Evolutionary conservation across 2,329 filamentous ascomycete species (phyloP).

Genomic region (Fusarium algeriense): DNA sequence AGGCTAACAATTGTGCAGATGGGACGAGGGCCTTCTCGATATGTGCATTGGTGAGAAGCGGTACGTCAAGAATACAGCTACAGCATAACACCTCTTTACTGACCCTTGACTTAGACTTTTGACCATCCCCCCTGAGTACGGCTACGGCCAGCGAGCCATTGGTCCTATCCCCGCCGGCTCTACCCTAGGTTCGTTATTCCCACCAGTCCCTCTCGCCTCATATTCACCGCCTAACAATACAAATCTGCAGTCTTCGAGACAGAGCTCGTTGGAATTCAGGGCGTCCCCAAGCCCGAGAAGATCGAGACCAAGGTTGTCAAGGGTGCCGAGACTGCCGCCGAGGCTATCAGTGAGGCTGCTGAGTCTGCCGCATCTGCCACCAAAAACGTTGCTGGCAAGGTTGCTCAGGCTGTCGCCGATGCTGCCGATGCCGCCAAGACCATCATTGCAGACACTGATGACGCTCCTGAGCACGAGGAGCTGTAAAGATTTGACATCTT

Average conservation of each 20-base stretch:
- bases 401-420: slow-evolving; percentile 60
- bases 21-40: slow-evolving; percentile 89
- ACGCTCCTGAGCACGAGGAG: slow-evolving; percentile 70
- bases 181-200: slow-evolving; percentile 72
- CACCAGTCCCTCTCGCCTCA: slow-evolving; percentile 20
- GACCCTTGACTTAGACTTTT: slow-evolving; percentile 67
- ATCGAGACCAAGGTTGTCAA: slow-evolving; percentile 46
- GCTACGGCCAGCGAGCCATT: slow-evolving; percentile 80
- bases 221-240: slow-evolving; percentile 28
- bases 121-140: slow-evolving; percentile 88
- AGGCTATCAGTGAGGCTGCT: slow-evolving; percentile 52
- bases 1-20: slow-evolving; percentile 62
- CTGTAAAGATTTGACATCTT: slow-evolving; percentile 55
- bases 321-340: slow-evolving; percentile 44
- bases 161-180: slow-evolving; percentile 87
- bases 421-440: slow-evolving; percentile 67
- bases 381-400: slow-evolving; percentile 59
- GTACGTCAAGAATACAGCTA: slow-evolving; percentile 51
- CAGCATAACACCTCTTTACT: slow-evolving; percentile 14
- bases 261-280: slow-evolving; percentile 85
- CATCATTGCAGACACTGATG: slow-evolving; percentile 66
- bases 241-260: slow-evolving; percentile 82
- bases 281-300: slow-evolving; percentile 66
- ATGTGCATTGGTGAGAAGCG: slow-evolving; percentile 97
- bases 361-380: slow-evolving; percentile 53